These are phyloP conservation scores for Fusarium staphyleae DNA, from an alignment of 2,329 filamentous ascomycete genomes.

Conservation along the genomic window DNA sequence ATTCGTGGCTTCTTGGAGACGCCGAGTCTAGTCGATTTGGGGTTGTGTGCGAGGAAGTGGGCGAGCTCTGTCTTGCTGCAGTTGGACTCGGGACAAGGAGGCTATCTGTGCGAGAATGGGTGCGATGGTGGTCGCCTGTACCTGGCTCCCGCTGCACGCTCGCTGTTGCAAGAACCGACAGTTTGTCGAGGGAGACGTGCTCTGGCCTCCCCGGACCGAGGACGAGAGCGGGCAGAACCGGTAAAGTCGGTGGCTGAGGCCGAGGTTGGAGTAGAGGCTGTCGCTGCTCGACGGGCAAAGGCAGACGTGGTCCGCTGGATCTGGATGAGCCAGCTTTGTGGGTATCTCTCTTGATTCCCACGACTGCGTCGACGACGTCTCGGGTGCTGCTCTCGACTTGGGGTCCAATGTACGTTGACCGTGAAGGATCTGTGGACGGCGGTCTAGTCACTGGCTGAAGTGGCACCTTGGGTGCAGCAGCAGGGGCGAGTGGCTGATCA, in stretches of 20 bases:
- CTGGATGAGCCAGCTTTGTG: slow-evolving; percentile 15
- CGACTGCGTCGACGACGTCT: slow-evolving; percentile 39
- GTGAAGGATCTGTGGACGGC: slow-evolving; percentile 25
- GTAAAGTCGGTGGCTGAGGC: slow-evolving; percentile 28
- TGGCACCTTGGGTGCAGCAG: slow-evolving; percentile 27
- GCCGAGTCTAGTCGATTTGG: slow-evolving; percentile 36
- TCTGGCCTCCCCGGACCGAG: slow-evolving; percentile 37
- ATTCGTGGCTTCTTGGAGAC: slow-evolving; percentile 36
- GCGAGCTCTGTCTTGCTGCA: slow-evolving; percentile 30
- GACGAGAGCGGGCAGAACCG: slow-evolving; percentile 35
- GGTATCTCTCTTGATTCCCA: slow-evolving; percentile 39
- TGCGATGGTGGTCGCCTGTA: slow-evolving; percentile 31
- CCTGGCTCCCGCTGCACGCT: slow-evolving; percentile 44
- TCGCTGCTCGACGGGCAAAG: slow-evolving; percentile 30
- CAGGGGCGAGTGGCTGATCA: slow-evolving; percentile 13
- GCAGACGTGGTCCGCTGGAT: slow-evolving; percentile 10
- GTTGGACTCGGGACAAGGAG: slow-evolving; percentile 38
- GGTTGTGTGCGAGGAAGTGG: slow-evolving; percentile 32
- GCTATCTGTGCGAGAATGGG: slow-evolving; percentile 31
- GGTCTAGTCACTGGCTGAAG: slow-evolving; percentile 35
- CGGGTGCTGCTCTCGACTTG: slow-evolving; percentile 35
- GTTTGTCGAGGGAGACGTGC: slow-evolving; percentile 42
- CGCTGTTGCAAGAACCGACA: slow-evolving; percentile 50
- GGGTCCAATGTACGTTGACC: slow-evolving; percentile 21
- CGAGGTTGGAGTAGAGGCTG: slow-evolving; percentile 34